phyloP scores from a whole-genome alignment of 2,329 filamentous ascomycete species.

The Blastomyces percursus region DNA sequence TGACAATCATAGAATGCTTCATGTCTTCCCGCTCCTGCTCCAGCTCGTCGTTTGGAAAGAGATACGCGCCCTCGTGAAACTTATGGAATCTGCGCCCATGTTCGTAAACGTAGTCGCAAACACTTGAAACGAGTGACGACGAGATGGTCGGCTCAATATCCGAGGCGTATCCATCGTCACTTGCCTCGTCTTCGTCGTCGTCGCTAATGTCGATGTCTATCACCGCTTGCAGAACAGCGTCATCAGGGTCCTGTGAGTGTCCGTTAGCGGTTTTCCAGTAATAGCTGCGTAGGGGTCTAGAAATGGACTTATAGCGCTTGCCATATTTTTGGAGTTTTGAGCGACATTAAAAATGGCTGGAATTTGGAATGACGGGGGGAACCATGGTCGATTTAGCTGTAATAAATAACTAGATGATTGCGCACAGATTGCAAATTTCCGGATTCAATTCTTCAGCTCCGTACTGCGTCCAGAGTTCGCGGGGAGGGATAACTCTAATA shows the following conservation, averaged over 20 bases:
- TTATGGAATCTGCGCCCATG: conserved; percentile 1
- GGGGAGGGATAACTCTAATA: not conserved
- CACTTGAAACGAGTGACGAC: not conserved
- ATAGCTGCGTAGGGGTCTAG: not conserved
- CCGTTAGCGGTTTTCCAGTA: not conserved
- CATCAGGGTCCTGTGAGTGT: not conserved
- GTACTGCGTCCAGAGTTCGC: too few species aligned
- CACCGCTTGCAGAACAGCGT: not conserved
- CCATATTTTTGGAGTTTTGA: not conserved
- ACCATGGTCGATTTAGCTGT: not conserved
- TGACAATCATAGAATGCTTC: conserved; percentile 4
- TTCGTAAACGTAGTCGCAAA: not conserved
- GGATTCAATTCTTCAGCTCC: not conserved
- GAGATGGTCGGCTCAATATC: not conserved
- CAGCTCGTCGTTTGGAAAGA: conserved; percentile 3
- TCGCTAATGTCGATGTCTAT: not conserved
- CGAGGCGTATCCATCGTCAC: not conserved
- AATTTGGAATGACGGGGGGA: not conserved
- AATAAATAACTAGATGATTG: not conserved
- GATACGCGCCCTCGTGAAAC: conserved; percentile 1
- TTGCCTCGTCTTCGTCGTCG: not conserved
- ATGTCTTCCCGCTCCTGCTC: conserved; percentile 5
- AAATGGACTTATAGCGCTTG: not conserved
- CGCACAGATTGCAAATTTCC: not conserved
- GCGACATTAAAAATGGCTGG: not conserved